phyloP scores from a whole-genome alignment of 1,284 basidiomycete species.

The Schizophyllum amplum region DNA sequence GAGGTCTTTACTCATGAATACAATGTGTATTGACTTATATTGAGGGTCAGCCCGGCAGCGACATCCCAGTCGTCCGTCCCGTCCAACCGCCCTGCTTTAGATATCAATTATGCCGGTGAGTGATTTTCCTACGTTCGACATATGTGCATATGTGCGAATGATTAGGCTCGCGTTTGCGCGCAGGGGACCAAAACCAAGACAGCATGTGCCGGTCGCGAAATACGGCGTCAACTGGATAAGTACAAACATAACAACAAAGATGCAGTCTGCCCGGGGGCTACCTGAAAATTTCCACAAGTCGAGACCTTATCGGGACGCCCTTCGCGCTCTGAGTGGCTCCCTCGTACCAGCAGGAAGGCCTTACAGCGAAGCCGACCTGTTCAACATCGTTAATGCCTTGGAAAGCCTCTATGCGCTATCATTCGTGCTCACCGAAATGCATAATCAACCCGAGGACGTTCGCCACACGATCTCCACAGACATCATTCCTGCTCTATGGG shows the following conservation, averaged over 20 bases:
- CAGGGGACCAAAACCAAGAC: no score
- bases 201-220: background rate
- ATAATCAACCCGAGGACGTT: conserved; percentile 16
- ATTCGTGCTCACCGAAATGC: background rate
- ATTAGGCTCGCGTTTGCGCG: no score
- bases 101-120: no score
- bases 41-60: no score
- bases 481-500: background rate
- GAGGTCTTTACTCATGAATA: no score
- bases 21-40: no score
- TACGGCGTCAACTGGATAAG: background rate
- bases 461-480: conserved; percentile 12
- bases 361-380: background rate
- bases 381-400: background rate
- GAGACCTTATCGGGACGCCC: background rate
- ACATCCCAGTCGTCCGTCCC: no score
- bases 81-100: no score
- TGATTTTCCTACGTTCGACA: no score
- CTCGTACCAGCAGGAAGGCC: background rate
- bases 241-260: background rate
- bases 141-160: no score
- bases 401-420: no score
- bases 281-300: background rate
- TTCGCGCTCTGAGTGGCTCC: background rate
- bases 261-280: no score